Evolutionary conservation across 176 grass and related monocot genomes (phyloP).

Genomic region (Oropetium thomaeum): DNA sequence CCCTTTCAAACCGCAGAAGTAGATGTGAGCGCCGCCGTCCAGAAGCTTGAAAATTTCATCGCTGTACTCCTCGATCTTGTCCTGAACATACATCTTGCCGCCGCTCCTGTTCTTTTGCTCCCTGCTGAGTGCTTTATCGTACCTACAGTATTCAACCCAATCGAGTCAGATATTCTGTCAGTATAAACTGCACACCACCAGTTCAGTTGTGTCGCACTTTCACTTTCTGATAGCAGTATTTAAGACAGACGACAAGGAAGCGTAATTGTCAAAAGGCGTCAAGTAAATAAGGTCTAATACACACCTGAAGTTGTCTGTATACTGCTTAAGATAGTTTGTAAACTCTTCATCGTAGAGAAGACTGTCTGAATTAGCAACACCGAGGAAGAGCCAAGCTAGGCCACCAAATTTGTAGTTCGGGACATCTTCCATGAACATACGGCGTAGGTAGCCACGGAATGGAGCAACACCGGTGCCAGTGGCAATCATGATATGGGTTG

Average conservation of each 20-base stretch:
- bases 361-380: conserved; percentile 80
- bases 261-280: not conserved
- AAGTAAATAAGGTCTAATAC: not conserved
- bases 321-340: conserved; percentile 56
- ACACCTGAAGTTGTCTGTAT: conserved; percentile 88
- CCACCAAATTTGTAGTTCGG: conserved; percentile 78
- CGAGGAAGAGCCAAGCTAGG: conserved; percentile 92
- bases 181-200: not conserved
- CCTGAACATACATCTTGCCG: conserved; percentile 97
- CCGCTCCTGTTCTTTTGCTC: conserved; percentile 84
- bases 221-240: not conserved
- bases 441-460: conserved; percentile 79
- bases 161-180: not conserved
- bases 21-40: conserved; percentile 80
- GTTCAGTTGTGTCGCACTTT: not conserved
- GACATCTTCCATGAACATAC: conserved; percentile 97
- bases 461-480: conserved; percentile 93
- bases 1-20: conserved; percentile 95
- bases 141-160: not conserved
- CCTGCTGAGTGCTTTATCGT: conserved; percentile 68
- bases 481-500: conserved; percentile 96
- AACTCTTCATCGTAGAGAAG: conserved; percentile 93
- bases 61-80: conserved; percentile 96
- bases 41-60: conserved; percentile 91
- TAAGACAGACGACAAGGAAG: not conserved